Evolutionary conservation across 2,329 filamentous ascomycete species (phyloP).

Genomic region (Dothistroma septosporum): DNA sequence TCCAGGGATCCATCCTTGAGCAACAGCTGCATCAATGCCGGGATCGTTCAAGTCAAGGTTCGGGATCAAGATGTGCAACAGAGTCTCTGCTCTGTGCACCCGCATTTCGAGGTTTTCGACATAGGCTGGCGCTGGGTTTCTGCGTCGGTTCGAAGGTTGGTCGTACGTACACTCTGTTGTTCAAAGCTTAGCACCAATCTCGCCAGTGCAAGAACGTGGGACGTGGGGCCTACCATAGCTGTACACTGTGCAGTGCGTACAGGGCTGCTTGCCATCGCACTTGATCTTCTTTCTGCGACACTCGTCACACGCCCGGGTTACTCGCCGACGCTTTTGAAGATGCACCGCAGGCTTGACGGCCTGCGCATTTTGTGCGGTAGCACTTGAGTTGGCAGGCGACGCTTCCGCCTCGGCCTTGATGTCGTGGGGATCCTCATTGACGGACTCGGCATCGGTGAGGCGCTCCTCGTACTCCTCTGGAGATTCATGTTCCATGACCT

Average conservation of each 20-base stretch:
- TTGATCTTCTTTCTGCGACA: slow-evolving; percentile 64
- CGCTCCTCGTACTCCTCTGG: slow-evolving; percentile 33
- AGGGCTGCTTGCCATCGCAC: slow-evolving; percentile 52
- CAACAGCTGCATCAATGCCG: slow-evolving; percentile 68
- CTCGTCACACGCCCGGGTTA: slow-evolving; percentile 84
- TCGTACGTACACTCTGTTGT: slow-evolving; percentile 84
- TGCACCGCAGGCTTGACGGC: slow-evolving; percentile 26
- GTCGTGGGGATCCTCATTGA: slow-evolving; percentile 27
- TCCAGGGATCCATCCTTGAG: slow-evolving; percentile 38
- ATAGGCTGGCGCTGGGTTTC: slow-evolving; percentile 88
- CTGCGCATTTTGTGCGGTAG: slow-evolving; percentile 14
- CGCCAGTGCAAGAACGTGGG: neutral
- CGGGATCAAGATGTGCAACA: slow-evolving; percentile 75
- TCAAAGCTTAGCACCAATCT: neutral
- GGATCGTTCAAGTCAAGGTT: slow-evolving; percentile 82
- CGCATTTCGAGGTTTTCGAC: slow-evolving; percentile 83
- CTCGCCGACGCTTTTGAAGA: slow-evolving; percentile 68
- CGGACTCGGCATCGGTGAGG: slow-evolving; percentile 30
- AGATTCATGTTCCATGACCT: slow-evolving; percentile 31
- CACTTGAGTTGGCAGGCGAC: slow-evolving; percentile 22
- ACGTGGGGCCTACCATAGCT: slow-evolving; percentile 71
- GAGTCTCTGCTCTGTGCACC: slow-evolving; percentile 74
- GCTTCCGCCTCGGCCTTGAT: slow-evolving; percentile 30
- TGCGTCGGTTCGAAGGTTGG: slow-evolving; percentile 84
- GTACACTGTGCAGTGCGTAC: slow-evolving; percentile 93